Conservation (phyloP, 1,284 basidiomycete genomes). For the Malassezia yamatoensis region DNA sequence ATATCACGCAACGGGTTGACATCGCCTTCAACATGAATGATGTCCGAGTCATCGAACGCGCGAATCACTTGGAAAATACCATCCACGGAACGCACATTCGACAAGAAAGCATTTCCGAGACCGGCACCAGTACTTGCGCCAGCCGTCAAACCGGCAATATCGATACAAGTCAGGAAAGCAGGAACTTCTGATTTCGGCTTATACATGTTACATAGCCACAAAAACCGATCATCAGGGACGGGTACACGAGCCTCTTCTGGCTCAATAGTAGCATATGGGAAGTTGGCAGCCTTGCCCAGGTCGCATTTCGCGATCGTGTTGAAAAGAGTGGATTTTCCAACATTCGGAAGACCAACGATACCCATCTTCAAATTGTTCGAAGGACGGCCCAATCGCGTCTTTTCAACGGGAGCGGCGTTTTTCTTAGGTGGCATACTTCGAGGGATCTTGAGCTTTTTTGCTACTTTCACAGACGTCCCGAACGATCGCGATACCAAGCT, state of each 20-base stretch:
- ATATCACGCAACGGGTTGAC: conserved; percentile 93
- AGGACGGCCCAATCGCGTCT: conserved; percentile 40
- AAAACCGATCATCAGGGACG: conserved; percentile 89
- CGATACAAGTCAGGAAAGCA: conserved; percentile 93
- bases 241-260: conserved; percentile 68
- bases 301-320: conserved; percentile 79
- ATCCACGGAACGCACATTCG: conserved; percentile 93
- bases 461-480: conserved; percentile 11
- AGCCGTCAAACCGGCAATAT: conserved; percentile 93
- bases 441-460: conserved; percentile 20
- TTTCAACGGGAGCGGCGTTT: conserved; percentile 29
- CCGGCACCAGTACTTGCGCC: conserved; percentile 96
- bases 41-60: conserved; percentile 95
- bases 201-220: conserved; percentile 83
- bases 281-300: conserved; percentile 95
- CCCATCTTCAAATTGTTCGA: conserved; percentile 48
- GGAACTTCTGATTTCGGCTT: conserved; percentile 81
- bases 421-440: conserved; percentile 43
- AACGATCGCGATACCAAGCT: conserved; percentile 1
- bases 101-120: conserved; percentile 94
- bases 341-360: conserved; percentile 46
- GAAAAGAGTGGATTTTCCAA: conserved; percentile 50
- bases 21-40: conserved; percentile 98
- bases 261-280: conserved; percentile 86
- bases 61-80: conserved; percentile 98